Evolutionary conservation across 495 filamentous ascomycete genomes (phyloP).

Genomic region (Geopyxis carbonaria): DNA sequence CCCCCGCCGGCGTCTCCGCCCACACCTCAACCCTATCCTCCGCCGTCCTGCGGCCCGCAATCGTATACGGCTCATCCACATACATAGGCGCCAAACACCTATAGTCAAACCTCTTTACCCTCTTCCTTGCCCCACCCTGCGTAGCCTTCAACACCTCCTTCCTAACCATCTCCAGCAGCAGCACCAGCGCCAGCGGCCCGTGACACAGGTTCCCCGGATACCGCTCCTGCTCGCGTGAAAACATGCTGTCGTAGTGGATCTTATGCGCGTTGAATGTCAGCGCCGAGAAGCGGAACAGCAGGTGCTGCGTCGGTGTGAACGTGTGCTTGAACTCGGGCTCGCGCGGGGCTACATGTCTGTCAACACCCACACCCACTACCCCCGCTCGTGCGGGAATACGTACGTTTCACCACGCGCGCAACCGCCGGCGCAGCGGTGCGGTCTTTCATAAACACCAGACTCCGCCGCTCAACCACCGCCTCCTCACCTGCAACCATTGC

Average conservation of each 20-base stretch:
- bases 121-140: slow-evolving; percentile 11
- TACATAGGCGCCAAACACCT: slow-evolving; percentile 69
- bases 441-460: slow-evolving; percentile 27
- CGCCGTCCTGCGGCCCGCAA: slow-evolving; percentile 18
- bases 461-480: slow-evolving; percentile 24
- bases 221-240: slow-evolving; percentile 53
- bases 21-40: slow-evolving; percentile 21
- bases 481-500: slow-evolving; percentile 16
- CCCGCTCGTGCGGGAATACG: too few relatives aligned
- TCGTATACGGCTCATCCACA: slow-evolving; percentile 31
- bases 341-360: too few relatives aligned
- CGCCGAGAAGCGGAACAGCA: slow-evolving; percentile 58
- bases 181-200: slow-evolving; percentile 60
- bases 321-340: slow-evolving; percentile 43
- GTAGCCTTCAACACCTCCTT: slow-evolving; percentile 31
- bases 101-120: slow-evolving; percentile 47
- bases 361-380: too few relatives aligned
- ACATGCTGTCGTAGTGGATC: slow-evolving; percentile 52
- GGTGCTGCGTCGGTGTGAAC: slow-evolving; percentile 41
- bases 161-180: slow-evolving; percentile 51
- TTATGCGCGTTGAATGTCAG: slow-evolving; percentile 58
- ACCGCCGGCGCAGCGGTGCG: too few relatives aligned
- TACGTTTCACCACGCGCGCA: too few relatives aligned
- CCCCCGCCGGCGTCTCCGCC: slow-evolving; percentile 21
- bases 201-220: slow-evolving; percentile 64